Evolutionary conservation across 2,329 filamentous ascomycete species (phyloP), one percentile per base, ranked within the genome.

Genomic region (Calonectria montana): DNA sequence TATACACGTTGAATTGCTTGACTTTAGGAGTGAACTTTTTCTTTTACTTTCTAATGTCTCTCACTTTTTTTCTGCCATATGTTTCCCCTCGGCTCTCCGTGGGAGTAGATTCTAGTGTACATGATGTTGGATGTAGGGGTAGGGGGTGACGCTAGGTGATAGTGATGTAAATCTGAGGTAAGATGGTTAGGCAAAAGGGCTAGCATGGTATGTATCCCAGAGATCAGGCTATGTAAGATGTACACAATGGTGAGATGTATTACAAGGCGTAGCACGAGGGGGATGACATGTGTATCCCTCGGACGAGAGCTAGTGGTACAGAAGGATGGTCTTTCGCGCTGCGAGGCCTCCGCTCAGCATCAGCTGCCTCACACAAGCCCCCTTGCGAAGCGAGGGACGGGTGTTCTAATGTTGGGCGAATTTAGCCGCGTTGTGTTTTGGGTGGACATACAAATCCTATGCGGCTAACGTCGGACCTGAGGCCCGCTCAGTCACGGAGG

Each of bases 21-120:
- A 21, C 25, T 65, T 61, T 68, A 21, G 29, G 16, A 25, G 23
- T 29, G 37, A 59, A 39, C 39, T 8, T 23, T 39, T 8, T 21
- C 35, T 31, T n/a, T 4, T 39, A 16, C 23, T 39, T 25, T 39
- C 15, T 13, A 21, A 23, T 39, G 15, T 23, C 21, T 59, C 37
- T 59, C 31, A 13, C 25, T 15, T 35, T n/a, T 25, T 59, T 39
- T 39, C 13, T 21, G 13, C 53, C 31, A 39, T 25, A 13, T 3
- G 18, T 53, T 15, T 59, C n/a, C 21, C 21, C 4, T 48, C 62
- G 57, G 39, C 65, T 59, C 27, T 43, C 65, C 12, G 15, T 29
- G 43, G 37, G 65, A 35, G 31, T 3, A 59, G 47, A 18, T 25
- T 59, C 55, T 77, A 72, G 45, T 73, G 61, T 77, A 77, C 69